Evolutionary conservation across 2,329 filamentous ascomycete species (phyloP), one percentile per base, ranked within the genome.

Genomic region (Aspergillus fumigatiaffinis): DNA sequence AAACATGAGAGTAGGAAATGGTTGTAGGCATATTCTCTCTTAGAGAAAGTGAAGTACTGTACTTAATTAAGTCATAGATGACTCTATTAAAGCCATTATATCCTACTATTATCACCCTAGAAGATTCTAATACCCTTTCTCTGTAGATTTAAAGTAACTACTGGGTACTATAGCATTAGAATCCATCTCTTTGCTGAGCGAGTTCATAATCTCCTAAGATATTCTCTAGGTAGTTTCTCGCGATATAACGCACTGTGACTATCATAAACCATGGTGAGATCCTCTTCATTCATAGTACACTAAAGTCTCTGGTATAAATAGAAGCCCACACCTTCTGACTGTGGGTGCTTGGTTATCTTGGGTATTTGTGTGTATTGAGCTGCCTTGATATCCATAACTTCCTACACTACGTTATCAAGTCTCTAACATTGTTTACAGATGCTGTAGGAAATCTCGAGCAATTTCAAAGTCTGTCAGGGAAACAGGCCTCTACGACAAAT

Each of bases 41-140:
- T 20, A 48, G 44, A 29, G 52, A 51, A 51, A 51, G 52, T 28
- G 46, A 58, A 41, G 29, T 35, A 47, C 42, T 46, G 21, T 23
- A 10, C 42, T 23, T 10, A 3, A 21, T 12, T 46, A 10, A 44
- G 25, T 26, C 25, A 26, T 42, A 3, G 4, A 21, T 12, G 5
- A 20, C 12, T 14, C n/a, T 4, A 12, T 3, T 20, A 21, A 25
- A 3, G 14, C 10, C 21, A 25, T 23, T 23, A 26, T 47, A 23
- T 47, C 5, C 21, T 47, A 14, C 23, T 5, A 44, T 47, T 47
- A 23, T 26, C n/a, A 4, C 23, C 44, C 23, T 25, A 47, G 9
- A 25, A 47, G 12, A 25, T 25, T 47, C 44, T 47, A 7, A 14
- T 23, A 47, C 20, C 44, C 44, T 23, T 23, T 10, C 4, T 23